These are phyloP conservation scores for Ceratobasidium sp. DNA, from an alignment of 1,284 basidiomycete genomes.

Conservation along the genomic window DNA sequence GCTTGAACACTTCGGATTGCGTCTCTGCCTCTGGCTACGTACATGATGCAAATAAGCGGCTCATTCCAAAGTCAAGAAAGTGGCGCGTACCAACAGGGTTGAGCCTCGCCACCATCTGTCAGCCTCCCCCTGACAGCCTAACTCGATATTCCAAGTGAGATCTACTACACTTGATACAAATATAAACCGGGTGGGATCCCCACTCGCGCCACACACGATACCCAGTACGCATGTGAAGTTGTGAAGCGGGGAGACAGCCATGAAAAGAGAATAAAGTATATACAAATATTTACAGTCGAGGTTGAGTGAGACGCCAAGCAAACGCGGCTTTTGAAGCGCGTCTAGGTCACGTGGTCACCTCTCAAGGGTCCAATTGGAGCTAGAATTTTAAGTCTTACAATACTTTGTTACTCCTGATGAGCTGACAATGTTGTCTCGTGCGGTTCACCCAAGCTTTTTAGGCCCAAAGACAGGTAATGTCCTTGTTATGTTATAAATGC, in stretches of 20 bases:
- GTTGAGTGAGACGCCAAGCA: slow-evolving; percentile 9
- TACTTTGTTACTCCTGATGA: neutral
- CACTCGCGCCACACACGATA: neutral
- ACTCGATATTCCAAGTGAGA: slow-evolving; percentile 34
- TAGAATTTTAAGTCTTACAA: neutral
- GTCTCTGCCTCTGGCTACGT: slow-evolving; percentile 11
- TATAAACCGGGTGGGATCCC: slow-evolving; percentile 20
- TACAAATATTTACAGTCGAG: slow-evolving; percentile 31
- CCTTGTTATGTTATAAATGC: no score
- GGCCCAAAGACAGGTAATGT: neutral
- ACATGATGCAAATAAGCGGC: neutral
- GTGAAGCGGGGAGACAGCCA: slow-evolving; percentile 12
- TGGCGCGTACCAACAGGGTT: slow-evolving; percentile 2
- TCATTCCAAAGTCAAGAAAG: neutral
- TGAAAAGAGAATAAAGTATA: slow-evolving; percentile 17
- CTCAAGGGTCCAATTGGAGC: neutral
- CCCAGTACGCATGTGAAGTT: slow-evolving; percentile 20
- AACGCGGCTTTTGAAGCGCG: neutral
- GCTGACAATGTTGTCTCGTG: neutral
- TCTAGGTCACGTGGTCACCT: neutral
- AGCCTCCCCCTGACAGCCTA: slow-evolving; percentile 31
- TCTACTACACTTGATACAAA: slow-evolving; percentile 34
- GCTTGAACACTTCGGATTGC: slow-evolving; percentile 18
- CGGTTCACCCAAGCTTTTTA: neutral
- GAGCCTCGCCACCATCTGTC: slow-evolving; percentile 40